These are phyloP conservation scores for Sporothrix schenckii DNA, from an alignment of 2,329 filamentous ascomycete species.

Conservation along the genomic window DNA sequence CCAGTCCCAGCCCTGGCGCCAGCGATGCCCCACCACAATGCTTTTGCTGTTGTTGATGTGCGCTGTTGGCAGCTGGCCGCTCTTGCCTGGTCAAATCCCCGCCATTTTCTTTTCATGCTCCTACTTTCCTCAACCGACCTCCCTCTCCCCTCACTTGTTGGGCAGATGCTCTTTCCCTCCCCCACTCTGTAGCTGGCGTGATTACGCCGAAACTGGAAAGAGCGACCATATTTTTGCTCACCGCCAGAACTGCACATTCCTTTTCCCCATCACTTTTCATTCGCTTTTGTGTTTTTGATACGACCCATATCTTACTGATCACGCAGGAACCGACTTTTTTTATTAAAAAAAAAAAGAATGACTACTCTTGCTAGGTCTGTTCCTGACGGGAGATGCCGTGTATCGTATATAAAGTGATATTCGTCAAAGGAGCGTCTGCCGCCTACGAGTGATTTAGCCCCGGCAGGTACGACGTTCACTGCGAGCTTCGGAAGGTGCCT, in stretches of 20 bases:
- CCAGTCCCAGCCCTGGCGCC: not conserved
- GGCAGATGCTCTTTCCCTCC: not conserved
- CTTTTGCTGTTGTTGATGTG: not conserved
- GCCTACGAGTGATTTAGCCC: constrained; percentile 1
- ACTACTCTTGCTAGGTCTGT: not conserved
- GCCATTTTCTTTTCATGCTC: constrained; percentile 10
- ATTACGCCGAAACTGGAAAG: constrained; percentile 9
- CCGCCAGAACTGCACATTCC: constrained; percentile 21
- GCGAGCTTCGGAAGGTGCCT: not conserved
- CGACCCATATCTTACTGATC: constrained; percentile 13
- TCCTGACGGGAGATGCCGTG: not conserved
- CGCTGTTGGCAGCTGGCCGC: not conserved
- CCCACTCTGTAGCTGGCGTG: constrained; percentile 6
- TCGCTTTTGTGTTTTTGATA: not conserved
- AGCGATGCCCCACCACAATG: constrained; percentile 8
- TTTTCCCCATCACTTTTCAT: constrained; percentile 9
- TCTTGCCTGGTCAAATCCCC: constrained; percentile 13
- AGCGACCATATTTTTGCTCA: constrained; percentile 3
- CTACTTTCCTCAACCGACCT: constrained; percentile 1
- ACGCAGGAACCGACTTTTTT: not conserved
- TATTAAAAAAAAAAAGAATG: too few species aligned
- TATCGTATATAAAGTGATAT: constrained; percentile 10
- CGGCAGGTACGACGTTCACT: not conserved
- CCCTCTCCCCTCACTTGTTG: constrained; percentile 9
- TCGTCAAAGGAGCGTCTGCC: not conserved